Conservation (phyloP, 2,329 filamentous ascomycete species). For the Fusarium oligoseptatum region DNA sequence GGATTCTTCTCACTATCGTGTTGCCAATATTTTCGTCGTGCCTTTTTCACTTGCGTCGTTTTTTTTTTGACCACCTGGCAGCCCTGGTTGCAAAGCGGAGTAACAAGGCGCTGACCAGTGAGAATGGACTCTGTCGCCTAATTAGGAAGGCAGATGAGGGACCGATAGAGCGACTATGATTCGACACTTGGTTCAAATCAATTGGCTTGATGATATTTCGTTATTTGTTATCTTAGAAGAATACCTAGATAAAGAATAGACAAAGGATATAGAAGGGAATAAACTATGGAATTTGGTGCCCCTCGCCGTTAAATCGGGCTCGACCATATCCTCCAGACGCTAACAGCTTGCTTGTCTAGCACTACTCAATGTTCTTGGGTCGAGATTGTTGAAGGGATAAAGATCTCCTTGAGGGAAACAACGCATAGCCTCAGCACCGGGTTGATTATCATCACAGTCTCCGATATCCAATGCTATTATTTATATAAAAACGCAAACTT, state of each 20-base stretch:
- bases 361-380: background rate
- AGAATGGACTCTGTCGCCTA: slow-evolving; percentile 43
- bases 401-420: background rate
- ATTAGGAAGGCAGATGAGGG: slow-evolving; percentile 44
- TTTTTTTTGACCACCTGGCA: background rate
- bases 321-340: background rate
- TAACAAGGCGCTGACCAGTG: slow-evolving; percentile 46
- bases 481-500: background rate
- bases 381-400: too few relatives aligned
- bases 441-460: too few relatives aligned
- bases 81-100: slow-evolving; percentile 33
- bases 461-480: background rate
- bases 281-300: too few relatives aligned
- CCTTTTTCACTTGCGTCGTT: background rate
- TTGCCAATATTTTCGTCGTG: background rate
- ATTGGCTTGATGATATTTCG: background rate
- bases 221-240: background rate
- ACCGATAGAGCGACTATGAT: background rate
- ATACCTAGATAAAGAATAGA: too few relatives aligned
- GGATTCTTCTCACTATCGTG: background rate
- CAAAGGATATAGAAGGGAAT: too few relatives aligned
- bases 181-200: background rate
- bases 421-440: too few relatives aligned
- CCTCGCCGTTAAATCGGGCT: background rate
- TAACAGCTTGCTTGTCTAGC: background rate